Evolutionary conservation across 192 early-diverging fungal species (phyloP).

Genomic region (Radiomyces spectabilis): DNA sequence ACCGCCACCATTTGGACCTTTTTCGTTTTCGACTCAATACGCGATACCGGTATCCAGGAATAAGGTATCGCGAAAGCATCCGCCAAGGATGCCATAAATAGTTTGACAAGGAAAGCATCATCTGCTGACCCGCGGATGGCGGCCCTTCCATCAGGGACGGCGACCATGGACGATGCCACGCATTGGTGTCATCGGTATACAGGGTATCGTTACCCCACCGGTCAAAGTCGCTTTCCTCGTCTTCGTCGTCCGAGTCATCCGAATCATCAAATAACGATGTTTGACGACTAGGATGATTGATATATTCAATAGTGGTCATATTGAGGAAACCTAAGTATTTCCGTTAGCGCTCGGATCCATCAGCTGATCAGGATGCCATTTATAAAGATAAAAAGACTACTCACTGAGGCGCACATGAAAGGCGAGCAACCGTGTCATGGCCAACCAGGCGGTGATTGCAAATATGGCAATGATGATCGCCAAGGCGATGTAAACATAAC

Average conservation of each 20-base stretch:
- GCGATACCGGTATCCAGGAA: background rate
- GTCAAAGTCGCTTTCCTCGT: background rate
- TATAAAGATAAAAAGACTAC: background rate
- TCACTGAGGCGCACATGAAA: conserved; percentile 21
- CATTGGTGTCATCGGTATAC: background rate
- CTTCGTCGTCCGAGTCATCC: conserved; percentile 2
- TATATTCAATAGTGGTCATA: conserved; percentile 24
- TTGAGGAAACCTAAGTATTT: conserved; percentile 5
- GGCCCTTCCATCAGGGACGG: background rate
- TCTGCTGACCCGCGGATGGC: background rate
- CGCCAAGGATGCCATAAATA: background rate
- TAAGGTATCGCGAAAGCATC: background rate
- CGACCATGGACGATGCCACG: conserved; percentile 13
- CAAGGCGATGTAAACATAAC: background rate
- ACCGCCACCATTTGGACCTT: background rate
- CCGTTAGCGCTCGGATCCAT: too few species aligned
- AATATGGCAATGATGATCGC: background rate
- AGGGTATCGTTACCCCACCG: conserved; percentile 8
- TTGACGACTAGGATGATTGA: conserved; percentile 6
- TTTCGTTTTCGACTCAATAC: background rate
- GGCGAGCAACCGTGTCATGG: conserved; percentile 5
- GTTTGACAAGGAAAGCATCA: too few species aligned
- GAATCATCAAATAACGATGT: background rate
- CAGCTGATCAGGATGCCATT: too few species aligned
- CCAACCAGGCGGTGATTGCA: background rate